Evolutionary conservation across 2,329 filamentous ascomycete species (phyloP).

Genomic region (Ilyonectria robusta): DNA sequence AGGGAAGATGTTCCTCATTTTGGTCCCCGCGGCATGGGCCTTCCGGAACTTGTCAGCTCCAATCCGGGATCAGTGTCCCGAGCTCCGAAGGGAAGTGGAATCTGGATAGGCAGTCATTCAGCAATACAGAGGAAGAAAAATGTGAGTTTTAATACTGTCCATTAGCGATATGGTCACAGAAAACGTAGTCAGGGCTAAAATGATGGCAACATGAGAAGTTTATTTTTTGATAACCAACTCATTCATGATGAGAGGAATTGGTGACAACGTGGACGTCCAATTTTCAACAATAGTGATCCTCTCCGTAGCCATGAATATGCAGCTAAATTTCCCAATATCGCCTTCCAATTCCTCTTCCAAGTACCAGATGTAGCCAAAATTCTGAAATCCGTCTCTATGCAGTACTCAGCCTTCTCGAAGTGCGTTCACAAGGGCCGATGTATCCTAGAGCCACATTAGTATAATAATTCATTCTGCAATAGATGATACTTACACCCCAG

Average conservation of each 20-base stretch:
- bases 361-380: background rate
- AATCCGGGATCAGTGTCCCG: background rate
- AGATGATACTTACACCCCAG: slow-evolving; percentile 4
- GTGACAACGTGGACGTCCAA: too few relatives aligned
- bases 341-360: background rate
- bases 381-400: background rate
- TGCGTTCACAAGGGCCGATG: slow-evolving; percentile 4
- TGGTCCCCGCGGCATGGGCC: background rate
- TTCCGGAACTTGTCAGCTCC: background rate
- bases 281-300: too few relatives aligned
- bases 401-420: background rate
- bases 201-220: too few relatives aligned
- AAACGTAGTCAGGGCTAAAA: too few relatives aligned
- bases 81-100: background rate
- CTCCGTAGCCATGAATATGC: too few relatives aligned
- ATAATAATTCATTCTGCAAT: background rate
- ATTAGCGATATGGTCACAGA: too few relatives aligned
- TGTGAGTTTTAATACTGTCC: too few relatives aligned
- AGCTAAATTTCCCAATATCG: too few relatives aligned
- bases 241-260: too few relatives aligned
- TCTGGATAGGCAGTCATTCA: background rate
- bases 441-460: background rate
- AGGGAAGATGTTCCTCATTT: background rate
- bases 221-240: too few relatives aligned
- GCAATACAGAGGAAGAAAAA: background rate